Percentiles rank a stretch among this genome's conserved stretches.
Evolutionary conservation across 768 basidiomycete species (phyloP).

Genomic region (Amanita phalloides): DNA sequence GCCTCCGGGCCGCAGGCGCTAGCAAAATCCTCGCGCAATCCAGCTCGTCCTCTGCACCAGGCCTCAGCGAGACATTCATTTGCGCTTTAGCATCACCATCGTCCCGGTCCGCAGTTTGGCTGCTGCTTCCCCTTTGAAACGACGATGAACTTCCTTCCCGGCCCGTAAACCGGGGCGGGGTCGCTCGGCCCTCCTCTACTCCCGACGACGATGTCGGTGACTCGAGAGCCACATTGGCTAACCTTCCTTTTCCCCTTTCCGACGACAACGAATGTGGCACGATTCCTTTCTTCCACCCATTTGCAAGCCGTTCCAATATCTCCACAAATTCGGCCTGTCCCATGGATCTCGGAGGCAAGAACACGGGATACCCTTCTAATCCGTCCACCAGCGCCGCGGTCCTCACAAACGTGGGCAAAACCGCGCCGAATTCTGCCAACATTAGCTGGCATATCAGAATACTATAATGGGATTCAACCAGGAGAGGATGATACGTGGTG

Average conservation of each 20-base stretch:
- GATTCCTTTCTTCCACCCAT: conserved; percentile 62
- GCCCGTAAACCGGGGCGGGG: conserved; percentile 13
- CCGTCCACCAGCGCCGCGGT: conserved; percentile 66
- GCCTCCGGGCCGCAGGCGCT: conserved; percentile 56
- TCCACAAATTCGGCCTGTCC: conserved; percentile 86
- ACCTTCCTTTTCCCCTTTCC: conserved; percentile 25
- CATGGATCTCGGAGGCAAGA: conserved; percentile 81
- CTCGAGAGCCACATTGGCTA: conserved; percentile 27
- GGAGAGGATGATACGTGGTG: conserved; percentile 85
- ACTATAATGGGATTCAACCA: conserved; percentile 81
- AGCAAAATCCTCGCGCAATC: conserved; percentile 67
- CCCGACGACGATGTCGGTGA: conserved; percentile 17
- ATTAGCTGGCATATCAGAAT: conserved; percentile 67
- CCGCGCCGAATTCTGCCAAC: conserved; percentile 59
- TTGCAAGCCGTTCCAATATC: conserved; percentile 68
- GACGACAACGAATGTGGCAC: conserved; percentile 42
- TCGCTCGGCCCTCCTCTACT: conserved; percentile 4
- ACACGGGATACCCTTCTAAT: conserved; percentile 82
- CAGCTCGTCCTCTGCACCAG: conserved; percentile 43
- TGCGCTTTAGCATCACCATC: background rate
- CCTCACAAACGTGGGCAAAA: conserved; percentile 56
- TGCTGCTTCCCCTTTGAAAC: conserved; percentile 1
- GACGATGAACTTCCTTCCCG: conserved; percentile 10
- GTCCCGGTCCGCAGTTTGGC: background rate
- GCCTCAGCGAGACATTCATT: conserved; percentile 6